Conservation (phyloP, 2,329 filamentous ascomycete genomes). For the Fusarium mexicanum region DNA sequence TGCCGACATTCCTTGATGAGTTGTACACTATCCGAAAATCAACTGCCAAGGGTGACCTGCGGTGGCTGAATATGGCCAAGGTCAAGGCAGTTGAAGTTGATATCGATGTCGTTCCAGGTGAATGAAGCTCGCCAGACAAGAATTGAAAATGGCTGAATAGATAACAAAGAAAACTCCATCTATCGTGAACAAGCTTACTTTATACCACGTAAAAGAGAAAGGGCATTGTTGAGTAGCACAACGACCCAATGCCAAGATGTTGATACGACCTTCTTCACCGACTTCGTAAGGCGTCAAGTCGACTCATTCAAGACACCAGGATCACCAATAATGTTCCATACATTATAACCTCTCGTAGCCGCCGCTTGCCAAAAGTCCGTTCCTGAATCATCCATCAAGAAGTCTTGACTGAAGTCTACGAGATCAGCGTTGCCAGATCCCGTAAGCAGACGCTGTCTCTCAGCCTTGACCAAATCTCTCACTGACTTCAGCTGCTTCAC, state of each 20-base stretch:
- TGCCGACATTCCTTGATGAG: conserved; percentile 85
- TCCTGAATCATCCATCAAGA: conserved; percentile 37
- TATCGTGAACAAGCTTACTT: conserved; percentile 7
- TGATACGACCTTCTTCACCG: neutral
- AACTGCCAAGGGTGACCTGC: conserved; percentile 57
- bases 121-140: neutral
- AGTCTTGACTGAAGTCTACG: conserved; percentile 35
- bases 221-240: neutral
- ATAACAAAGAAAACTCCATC: neutral
- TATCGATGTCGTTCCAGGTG: conserved; percentile 19
- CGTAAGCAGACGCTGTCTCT: conserved; percentile 42
- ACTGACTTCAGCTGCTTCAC: conserved; percentile 46
- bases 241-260: neutral
- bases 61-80: conserved; percentile 64
- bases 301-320: conserved; percentile 36
- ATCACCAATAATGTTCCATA: conserved; percentile 45
- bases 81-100: conserved; percentile 53
- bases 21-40: conserved; percentile 61
- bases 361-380: conserved; percentile 42
- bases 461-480: conserved; percentile 45
- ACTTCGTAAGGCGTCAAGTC: neutral
- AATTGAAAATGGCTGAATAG: neutral
- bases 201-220: neutral
- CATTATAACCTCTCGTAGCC: conserved; percentile 34
- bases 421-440: conserved; percentile 32